Evolutionary conservation across 1,284 basidiomycete species (phyloP), one percentile per base, ranked within the genome.

Genomic region (Ceratobasidium sp.): DNA sequence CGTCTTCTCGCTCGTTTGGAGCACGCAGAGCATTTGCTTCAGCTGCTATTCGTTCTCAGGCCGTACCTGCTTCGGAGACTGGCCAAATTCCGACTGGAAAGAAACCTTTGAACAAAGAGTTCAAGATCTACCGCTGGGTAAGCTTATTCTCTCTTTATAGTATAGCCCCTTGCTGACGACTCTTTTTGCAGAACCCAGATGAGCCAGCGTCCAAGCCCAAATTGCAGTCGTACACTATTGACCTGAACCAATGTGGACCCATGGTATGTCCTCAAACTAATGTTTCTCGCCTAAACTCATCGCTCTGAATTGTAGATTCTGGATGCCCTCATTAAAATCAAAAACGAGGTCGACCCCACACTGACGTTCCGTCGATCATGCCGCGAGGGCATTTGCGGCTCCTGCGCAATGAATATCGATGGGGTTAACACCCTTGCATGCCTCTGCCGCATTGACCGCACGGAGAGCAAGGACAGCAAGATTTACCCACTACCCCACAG

Each of bases 401-500:
- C 93, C 17, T 99, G 96, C 78, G 96, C 96, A 71, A 98, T 99
- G 96, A 98, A 98, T 85, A 94, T 98, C 77, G 91, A 98, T 79
- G 96, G 96, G 72, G 88, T 93, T 80, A 98, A 98, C 85, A 99
- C 96, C 2, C 89, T 99, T 70, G 96, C 96, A 25, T 99, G 97
- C 81, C 85, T 99, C 62, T 98, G 96, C 84, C 86, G 96, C 70
- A 98, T 98, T 76, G 92, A 96, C 80, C 85, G 94, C 76, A 85
- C 87, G 74, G 75, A 82, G 50, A 77, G 76, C 71, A 91, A 91
- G 79, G 87, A 93, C 75, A 81, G 86, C 74, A 98, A 98, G 86
- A 90, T 99, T 76, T 99, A 99, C 81, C 96, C 96, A 47, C 85
- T 99, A n/a, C 96, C 96, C 20, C 96, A 98, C 83, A 96, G 95